Evolutionary conservation across 1,139 yeast genomes (phyloP).

Genomic region (Chernovozyma aurita): DNA sequence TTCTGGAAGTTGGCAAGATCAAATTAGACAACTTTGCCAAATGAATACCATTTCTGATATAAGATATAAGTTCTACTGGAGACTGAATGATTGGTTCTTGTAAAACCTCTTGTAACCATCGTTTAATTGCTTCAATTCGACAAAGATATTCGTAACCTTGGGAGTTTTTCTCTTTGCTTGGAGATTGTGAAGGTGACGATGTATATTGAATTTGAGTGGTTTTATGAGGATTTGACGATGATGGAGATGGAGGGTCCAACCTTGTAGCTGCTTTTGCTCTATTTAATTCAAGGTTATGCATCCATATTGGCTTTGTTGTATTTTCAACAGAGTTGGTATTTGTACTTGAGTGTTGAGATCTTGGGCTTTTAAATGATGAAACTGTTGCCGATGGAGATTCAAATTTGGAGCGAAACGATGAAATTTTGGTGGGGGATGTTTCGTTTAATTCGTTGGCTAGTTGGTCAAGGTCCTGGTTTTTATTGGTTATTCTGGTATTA

Average conservation of each 20-base stretch:
- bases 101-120: slow-evolving; percentile 36
- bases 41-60: slow-evolving; percentile 76
- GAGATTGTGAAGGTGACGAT: background rate
- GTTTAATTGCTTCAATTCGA: slow-evolving; percentile 80
- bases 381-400: slow-evolving; percentile 46
- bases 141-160: slow-evolving; percentile 77
- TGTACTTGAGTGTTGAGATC: background rate
- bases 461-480: slow-evolving; percentile 34
- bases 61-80: slow-evolving; percentile 46
- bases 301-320: slow-evolving; percentile 11
- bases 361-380: slow-evolving; percentile 33
- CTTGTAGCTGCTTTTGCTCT: slow-evolving; percentile 2
- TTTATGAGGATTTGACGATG: slow-evolving; percentile 1
- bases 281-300: slow-evolving; percentile 1
- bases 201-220: background rate
- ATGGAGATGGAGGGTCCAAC: background rate
- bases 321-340: slow-evolving; percentile 9
- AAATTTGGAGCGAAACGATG: slow-evolving; percentile 30
- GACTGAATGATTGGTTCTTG: slow-evolving; percentile 54
- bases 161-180: slow-evolving; percentile 7
- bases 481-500: slow-evolving; percentile 10
- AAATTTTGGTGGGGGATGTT: slow-evolving; percentile 24
- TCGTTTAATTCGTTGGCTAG: slow-evolving; percentile 35
- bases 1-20: slow-evolving; percentile 63
- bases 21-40: slow-evolving; percentile 74